Conservation (phyloP, 768 basidiomycete genomes). For the Hemileccinum rubropunctum region DNA sequence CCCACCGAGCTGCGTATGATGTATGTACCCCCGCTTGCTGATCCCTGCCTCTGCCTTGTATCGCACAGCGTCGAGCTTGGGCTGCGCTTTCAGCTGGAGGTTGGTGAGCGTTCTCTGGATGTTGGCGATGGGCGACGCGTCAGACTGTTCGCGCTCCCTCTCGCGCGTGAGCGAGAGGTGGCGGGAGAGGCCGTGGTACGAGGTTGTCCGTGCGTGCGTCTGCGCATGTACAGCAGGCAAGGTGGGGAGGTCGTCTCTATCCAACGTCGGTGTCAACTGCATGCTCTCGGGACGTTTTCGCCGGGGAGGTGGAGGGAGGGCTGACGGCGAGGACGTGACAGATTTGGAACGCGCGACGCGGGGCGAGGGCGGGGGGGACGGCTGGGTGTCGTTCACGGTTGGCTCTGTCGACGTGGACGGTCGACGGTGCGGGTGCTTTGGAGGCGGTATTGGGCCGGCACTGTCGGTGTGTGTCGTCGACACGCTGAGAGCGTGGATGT, state of each 20-base stretch:
- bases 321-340: constrained; percentile 38
- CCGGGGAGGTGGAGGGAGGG: constrained; percentile 44
- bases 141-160: constrained; percentile 15
- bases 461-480: constrained; percentile 5
- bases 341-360: constrained; percentile 55
- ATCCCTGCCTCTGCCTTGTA: constrained; percentile 74
- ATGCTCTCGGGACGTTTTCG: constrained; percentile 63
- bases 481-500: constrained; percentile 6
- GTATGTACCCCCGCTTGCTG: constrained; percentile 56
- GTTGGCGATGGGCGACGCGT: constrained; percentile 34
- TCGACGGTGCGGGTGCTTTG: constrained; percentile 57
- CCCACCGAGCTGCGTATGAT: constrained; percentile 28
- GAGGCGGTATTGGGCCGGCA: constrained; percentile 38
- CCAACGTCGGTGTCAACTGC: constrained; percentile 38
- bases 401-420: constrained; percentile 22
- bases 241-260: constrained; percentile 12
- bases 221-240: constrained; percentile 9
- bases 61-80: constrained; percentile 57
- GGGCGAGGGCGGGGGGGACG: constrained; percentile 28
- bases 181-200: constrained; percentile 33
- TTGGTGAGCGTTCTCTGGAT: constrained; percentile 44
- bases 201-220: constrained; percentile 15
- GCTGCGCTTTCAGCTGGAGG: constrained; percentile 42
- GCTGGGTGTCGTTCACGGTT: constrained; percentile 21
- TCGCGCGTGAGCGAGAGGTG: constrained; percentile 38